Evolutionary conservation across 1,139 yeast species (phyloP).

Genomic region (Diutina rugosa): DNA sequence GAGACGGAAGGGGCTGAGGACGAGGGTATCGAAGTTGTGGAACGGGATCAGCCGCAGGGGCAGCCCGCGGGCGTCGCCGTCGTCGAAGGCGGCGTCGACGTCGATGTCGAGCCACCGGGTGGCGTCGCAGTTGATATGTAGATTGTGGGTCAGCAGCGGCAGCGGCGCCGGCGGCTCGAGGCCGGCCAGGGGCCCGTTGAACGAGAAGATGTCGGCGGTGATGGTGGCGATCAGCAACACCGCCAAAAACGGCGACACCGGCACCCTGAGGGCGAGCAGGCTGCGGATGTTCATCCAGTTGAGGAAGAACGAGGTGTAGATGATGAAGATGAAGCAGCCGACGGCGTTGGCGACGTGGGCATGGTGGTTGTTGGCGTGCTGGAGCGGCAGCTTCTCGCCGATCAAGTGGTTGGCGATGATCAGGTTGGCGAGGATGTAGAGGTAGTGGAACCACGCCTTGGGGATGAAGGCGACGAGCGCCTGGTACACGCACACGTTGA

Average conservation of each 20-base stretch:
- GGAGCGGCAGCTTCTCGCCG: not conserved
- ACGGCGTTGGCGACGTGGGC: not conserved
- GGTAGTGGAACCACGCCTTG: not conserved
- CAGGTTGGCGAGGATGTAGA: not conserved
- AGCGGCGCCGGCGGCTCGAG: not conserved
- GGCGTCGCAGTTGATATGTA: not conserved
- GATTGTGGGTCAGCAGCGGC: not conserved
- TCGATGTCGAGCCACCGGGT: not conserved
- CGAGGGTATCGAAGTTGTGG: slow-evolving; percentile 1
- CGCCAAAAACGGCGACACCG: not conserved
- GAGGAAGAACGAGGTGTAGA: not conserved
- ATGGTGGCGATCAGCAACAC: not conserved
- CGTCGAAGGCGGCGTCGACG: not conserved
- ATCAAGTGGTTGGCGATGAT: slow-evolving; percentile 1
- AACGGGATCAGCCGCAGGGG: not conserved
- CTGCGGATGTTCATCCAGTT: not conserved
- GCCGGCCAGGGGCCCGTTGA: not conserved
- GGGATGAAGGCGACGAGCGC: not conserved
- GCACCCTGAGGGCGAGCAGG: not conserved
- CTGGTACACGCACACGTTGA: slow-evolving; percentile 1
- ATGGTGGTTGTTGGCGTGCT: not conserved
- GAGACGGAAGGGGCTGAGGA: not conserved
- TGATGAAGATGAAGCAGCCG: not conserved
- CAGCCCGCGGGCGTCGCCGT: not conserved
- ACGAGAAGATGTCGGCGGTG: slow-evolving; percentile 1